Percentiles rank a stretch among this genome's conserved stretches.
Evolutionary conservation across 208 protist species (phyloP).

Genomic region (Histomonas meleagridis): DNA sequence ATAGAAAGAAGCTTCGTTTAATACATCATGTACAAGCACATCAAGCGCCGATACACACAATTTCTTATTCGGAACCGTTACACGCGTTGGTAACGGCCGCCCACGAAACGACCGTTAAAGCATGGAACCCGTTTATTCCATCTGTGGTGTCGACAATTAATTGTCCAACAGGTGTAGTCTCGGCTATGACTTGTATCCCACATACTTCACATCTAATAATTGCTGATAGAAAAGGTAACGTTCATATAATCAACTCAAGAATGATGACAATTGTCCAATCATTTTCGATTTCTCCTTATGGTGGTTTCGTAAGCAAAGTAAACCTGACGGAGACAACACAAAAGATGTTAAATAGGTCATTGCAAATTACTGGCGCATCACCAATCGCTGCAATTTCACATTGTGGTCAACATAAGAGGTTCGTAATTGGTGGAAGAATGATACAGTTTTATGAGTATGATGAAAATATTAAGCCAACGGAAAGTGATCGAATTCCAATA

Average conservation of each 20-base stretch:
- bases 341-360: background rate
- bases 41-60: background rate
- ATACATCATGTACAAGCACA: background rate
- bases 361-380: background rate
- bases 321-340: background rate
- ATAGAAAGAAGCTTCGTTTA: background rate
- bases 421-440: slow-evolving; percentile 15
- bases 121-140: slow-evolving; percentile 35
- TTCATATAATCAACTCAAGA: slow-evolving; percentile 10
- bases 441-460: slow-evolving; percentile 30
- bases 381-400: background rate
- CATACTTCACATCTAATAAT: background rate
- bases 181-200: slow-evolving; percentile 22
- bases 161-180: slow-evolving; percentile 25
- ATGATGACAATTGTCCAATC: slow-evolving; percentile 11
- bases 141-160: background rate
- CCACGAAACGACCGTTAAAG: background rate
- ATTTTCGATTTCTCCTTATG: background rate
- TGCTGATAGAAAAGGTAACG: background rate
- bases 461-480: slow-evolving; percentile 25
- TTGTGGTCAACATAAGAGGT: background rate
- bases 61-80: background rate
- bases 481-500: background rate
- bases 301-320: background rate
- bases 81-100: background rate